phyloP scores from a whole-genome alignment of 2,329 filamentous ascomycete species.

The Lasiodiplodia sp. region DNA sequence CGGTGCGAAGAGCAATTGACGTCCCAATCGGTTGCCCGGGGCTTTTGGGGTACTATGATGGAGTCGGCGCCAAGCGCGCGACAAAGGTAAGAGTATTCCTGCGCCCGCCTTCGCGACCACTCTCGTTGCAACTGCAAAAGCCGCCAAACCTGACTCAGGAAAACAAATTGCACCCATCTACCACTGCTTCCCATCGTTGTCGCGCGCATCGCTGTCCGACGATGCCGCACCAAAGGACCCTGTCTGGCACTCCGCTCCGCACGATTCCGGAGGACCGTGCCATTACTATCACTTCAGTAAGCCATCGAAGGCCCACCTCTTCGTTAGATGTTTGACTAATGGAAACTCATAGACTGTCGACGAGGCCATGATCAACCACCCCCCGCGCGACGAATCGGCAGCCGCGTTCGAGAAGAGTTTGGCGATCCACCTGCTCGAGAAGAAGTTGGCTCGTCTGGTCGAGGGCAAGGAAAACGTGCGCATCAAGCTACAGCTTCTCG shows the following conservation, averaged over 20 bases:
- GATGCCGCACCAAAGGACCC: slow-evolving; percentile 33
- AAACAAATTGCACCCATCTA: too few relatives aligned
- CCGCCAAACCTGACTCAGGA: too few relatives aligned
- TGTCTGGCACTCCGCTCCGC: background rate
- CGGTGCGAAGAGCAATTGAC: too few relatives aligned
- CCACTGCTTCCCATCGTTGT: too few relatives aligned
- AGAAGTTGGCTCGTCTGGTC: background rate
- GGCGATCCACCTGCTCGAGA: background rate
- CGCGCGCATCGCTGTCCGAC: slow-evolving; percentile 21
- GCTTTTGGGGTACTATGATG: too few relatives aligned
- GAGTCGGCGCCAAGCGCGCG: too few relatives aligned
- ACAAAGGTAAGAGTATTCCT: too few relatives aligned
- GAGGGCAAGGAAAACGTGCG: background rate
- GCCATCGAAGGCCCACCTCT: background rate
- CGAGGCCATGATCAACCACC: background rate
- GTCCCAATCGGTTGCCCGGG: too few relatives aligned
- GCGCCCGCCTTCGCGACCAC: too few relatives aligned
- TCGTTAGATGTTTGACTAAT: background rate
- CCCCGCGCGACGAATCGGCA: background rate
- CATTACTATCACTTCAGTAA: background rate
- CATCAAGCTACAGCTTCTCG: background rate
- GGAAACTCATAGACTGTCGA: background rate
- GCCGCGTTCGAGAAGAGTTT: background rate
- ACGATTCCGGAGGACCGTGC: background rate
- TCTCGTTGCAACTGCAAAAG: too few relatives aligned